Base-by-base conservation (phyloP, 495 filamentous ascomycete genomes). In the Aspergillus affinis region DNA sequence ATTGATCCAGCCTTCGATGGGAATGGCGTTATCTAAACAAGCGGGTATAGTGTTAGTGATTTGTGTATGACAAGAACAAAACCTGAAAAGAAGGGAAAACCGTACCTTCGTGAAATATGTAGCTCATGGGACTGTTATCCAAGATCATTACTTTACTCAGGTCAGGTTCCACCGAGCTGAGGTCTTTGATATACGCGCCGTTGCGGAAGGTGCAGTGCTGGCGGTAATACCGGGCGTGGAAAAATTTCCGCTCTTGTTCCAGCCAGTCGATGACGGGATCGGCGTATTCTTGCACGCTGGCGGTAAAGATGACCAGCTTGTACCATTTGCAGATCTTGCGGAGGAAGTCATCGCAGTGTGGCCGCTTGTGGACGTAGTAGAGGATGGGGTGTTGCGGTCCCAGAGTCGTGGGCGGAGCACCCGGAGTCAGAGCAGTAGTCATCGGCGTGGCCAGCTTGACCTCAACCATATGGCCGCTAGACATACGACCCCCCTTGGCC, bases 261-360 rank as follows among this genome's bases (percentile, higher is more conserved):
- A 98, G 82, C 92, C 92, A 98, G 81, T 98, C 95, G 68, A 98
- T 97, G 46, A 98, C 94, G 10, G 94, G 94, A 75, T 98, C 94
- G 59, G 94, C 94, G 68, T 98, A 98, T 71, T 98, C 94, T 72
- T 98, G 94, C 29, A 98, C 95, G 46, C 90, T 95, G 10, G 94
- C 94, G 7, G 94, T 98, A 73, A 98, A 98, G 53, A 97, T 78
- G 55, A 98, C 88, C n/a, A 98, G 81, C 71, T 97, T 97, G 73
- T 96, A 98, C 94, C 94, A 98, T 78, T 94, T 94, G 81, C 86
- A 91, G 51, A 93, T 85, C 83, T 95, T 92, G 72, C 92, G 86
- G 65, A 98, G 75, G 69, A 98, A 98, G 59, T 98, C 94, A 73
- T 98, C 93, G 75, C 95, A 98, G 69, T 96, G 86, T 30, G 94